Evolutionary conservation across 225 moss, liverwort and hornwort species (phyloP), one percentile per base, ranked within the genome.

Genomic region (Pseudoscleropodium purum): DNA sequence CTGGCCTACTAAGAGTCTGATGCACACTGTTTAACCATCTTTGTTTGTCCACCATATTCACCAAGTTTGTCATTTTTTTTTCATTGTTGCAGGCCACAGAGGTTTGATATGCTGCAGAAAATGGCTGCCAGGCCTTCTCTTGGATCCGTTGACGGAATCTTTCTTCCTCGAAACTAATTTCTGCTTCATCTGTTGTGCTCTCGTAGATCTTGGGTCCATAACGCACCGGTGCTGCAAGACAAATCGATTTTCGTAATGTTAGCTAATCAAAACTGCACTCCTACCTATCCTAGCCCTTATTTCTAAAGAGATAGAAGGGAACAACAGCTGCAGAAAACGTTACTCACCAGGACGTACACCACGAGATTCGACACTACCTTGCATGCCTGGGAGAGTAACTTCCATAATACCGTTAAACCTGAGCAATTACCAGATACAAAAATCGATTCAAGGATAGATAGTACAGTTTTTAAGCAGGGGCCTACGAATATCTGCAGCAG

Each of bases 111-210:
- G 64, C 43, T 72, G 81, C 36, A 82, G 73, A 69, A 85, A 88
- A 39, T 65, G 70, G 70, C 63, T 86, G 90, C 80, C 78, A 63
- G 69, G 80, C 74, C 54, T 73, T 76, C 75, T 69, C 74, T 85
- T 89, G 88, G 24, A 93, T 78, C 84, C 88, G 88, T 69, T 82
- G 89, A 76, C 25, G 74, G 62, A 88, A 26, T 75, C 92, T 90
- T 87, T 89, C 93, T 89, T 94, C 94, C 90, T 94, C 93, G 69
- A 93, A 93, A 89, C 92, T 91, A 70, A 81, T 80, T 86, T 89
- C 92, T 72, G 89, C 70, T 81, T 86, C 76, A 15, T 60, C 75
- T 72, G 49, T 49, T 74, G 89, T 90, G 36, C 85, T 79, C 84
- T 87, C 88, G 70, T 93, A 84, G 25, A 90, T 90, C 70, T 89